Evolutionary conservation across 2,329 filamentous ascomycete species (phyloP), one percentile per base, ranked within the genome.

Genomic region (Fusarium heterosporum): DNA sequence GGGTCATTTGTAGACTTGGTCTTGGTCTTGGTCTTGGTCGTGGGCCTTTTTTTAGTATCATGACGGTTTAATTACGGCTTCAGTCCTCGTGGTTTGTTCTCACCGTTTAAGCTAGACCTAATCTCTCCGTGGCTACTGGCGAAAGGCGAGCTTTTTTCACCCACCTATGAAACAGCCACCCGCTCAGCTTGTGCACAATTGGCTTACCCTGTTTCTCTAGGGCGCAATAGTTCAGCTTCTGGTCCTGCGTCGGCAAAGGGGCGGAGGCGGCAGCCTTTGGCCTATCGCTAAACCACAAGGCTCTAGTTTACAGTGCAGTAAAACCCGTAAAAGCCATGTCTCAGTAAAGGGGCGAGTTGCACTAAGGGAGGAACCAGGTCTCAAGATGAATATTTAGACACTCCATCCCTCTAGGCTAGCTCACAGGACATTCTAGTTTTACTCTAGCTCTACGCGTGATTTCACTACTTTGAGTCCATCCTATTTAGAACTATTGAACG

Each of bases 41-140:
- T 48, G 12, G 34, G 19, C 41, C 60, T 68, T 65, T 68, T 68
- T 68, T 69, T 69, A 68, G 65, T 40, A 69, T 57, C 65, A 66
- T 68, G 61, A 55, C 61, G 65, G 65, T 48, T 69, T 66, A 69
- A 68, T 69, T 69, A 69, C 65, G 48, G 61, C 38, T 49, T 49
- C n/a, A 29, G 47, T 55, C 55, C 55, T 45, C 39, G 54, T 64
- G 59, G 64, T 55, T 56, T 22, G 47, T 51, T 47, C 46, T 68
- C 61, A 69, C 65, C 61, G 65, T 68, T 63, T 66, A 48, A 49
- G 48, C 65, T 68, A 66, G 55, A 42, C 53, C 46, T 17, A 64
- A 64, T 64, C 41, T 45, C 17, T 26, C 26, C 25, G 19, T 40
- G 25, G 28, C 38, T 43, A 54, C 42, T 55, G 25, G 34, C 40